Conservation (phyloP, 2,329 filamentous ascomycete species). For the Didymella pinodella region DNA sequence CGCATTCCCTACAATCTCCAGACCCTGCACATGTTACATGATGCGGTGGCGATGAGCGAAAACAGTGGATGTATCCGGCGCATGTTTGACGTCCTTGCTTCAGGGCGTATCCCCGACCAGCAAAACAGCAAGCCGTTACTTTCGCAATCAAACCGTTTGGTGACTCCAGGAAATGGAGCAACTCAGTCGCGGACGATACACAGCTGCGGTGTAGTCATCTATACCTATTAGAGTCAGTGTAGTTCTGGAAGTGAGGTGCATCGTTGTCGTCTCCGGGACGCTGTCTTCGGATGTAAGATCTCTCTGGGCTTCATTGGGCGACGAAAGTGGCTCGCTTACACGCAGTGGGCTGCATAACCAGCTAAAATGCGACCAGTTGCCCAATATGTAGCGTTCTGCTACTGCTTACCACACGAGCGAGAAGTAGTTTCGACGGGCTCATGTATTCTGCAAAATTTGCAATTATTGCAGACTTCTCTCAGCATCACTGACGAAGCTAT, state of each 20-base stretch:
- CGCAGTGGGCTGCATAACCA: background rate
- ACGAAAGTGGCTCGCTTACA: background rate
- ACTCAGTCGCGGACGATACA: background rate
- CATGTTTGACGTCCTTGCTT: background rate
- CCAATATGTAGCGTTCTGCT: background rate
- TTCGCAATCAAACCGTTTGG: too few relatives aligned
- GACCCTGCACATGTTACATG: too few relatives aligned
- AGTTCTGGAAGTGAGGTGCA: background rate
- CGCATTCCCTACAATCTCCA: too few relatives aligned
- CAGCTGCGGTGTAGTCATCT: background rate
- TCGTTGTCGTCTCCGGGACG: background rate
- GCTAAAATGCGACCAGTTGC: background rate
- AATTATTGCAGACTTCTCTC: fast-evolving
- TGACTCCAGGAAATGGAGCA: background rate
- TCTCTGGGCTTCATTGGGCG: background rate
- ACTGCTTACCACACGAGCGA: background rate
- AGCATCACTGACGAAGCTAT: too few relatives aligned
- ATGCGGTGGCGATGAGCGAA: too few relatives aligned
- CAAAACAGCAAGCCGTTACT: too few relatives aligned
- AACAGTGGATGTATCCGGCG: too few relatives aligned
- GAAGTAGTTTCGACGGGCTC: background rate
- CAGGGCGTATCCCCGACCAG: background rate
- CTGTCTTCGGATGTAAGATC: background rate
- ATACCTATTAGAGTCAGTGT: background rate
- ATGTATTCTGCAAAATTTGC: background rate